phyloP scores from a whole-genome alignment of 148 eudicot species.

The Amaranthus palmeri region DNA sequence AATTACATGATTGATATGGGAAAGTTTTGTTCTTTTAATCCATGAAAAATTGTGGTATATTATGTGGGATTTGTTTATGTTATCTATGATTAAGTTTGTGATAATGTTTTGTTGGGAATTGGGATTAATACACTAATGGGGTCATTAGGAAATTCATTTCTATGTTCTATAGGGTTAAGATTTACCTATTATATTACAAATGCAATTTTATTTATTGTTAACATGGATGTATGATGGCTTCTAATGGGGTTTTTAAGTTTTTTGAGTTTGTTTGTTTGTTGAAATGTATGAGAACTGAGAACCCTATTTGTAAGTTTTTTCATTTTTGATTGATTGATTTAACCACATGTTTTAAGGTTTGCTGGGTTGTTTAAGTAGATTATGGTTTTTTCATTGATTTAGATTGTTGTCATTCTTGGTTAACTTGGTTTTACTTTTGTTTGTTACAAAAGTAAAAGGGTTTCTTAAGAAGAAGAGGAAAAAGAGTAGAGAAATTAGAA shows the following conservation, averaged over 20 bases:
- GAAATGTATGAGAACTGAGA: conserved; percentile 1
- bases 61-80: background rate
- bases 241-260: background rate
- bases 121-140: background rate
- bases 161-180: too few species aligned
- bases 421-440: background rate
- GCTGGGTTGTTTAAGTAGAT: background rate
- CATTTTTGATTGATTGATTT: background rate
- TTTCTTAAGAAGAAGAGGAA: too few species aligned
- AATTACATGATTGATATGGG: background rate
- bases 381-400: background rate
- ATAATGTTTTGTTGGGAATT: background rate
- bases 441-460: background rate
- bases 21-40: background rate
- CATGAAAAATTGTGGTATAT: background rate
- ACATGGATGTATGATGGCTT: too few species aligned
- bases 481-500: background rate
- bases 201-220: too few species aligned
- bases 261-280: background rate
- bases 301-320: background rate
- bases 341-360: background rate
- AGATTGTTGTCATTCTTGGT: background rate
- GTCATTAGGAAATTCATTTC: too few species aligned
- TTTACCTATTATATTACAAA: too few species aligned
- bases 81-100: conserved; percentile 5